Percentiles rank a stretch among this genome's conserved stretches.
Conservation (phyloP, 2,329 filamentous ascomycete species). For the Dactylonectria estremocensis region DNA sequence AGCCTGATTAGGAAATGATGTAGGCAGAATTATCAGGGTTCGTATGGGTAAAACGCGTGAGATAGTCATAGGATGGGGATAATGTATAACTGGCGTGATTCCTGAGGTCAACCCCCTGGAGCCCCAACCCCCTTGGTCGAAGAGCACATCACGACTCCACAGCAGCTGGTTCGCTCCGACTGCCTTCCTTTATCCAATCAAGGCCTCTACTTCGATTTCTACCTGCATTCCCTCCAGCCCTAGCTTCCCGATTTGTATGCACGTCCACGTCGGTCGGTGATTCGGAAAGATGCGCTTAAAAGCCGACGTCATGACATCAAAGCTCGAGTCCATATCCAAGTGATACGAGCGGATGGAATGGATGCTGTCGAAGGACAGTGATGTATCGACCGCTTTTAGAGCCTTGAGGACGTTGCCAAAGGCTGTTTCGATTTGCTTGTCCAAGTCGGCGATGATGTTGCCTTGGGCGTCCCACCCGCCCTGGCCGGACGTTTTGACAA, state of each 20-base stretch:
- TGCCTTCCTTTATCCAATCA: not conserved
- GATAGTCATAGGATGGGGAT: not conserved
- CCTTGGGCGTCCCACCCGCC: constrained; percentile 34
- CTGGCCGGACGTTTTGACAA: constrained; percentile 28
- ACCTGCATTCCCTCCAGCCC: constrained; percentile 31
- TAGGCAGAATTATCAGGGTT: not conserved
- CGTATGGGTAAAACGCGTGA: not conserved
- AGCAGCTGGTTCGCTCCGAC: no score
- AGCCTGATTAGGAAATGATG: not conserved
- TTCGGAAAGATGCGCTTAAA: constrained; percentile 33
- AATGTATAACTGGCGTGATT: not conserved
- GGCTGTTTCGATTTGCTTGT: constrained; percentile 21
- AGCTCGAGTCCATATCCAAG: constrained; percentile 32
- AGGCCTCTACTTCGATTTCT: constrained; percentile 30
- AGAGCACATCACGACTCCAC: no score
- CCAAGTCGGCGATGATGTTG: constrained; percentile 10
- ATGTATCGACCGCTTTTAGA: constrained; percentile 11
- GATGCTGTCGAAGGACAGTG: constrained; percentile 21
- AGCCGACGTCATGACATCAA: constrained; percentile 21
- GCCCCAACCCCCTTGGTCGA: not conserved
- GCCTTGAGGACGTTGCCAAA: constrained; percentile 29
- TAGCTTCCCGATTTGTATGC: constrained; percentile 32
- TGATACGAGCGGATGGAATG: constrained; percentile 30
- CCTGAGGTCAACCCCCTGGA: not conserved
- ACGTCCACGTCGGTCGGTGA: constrained; percentile 32